Conservation (phyloP, 1,284 basidiomycete species). For the Leccinum griseonigrum region DNA sequence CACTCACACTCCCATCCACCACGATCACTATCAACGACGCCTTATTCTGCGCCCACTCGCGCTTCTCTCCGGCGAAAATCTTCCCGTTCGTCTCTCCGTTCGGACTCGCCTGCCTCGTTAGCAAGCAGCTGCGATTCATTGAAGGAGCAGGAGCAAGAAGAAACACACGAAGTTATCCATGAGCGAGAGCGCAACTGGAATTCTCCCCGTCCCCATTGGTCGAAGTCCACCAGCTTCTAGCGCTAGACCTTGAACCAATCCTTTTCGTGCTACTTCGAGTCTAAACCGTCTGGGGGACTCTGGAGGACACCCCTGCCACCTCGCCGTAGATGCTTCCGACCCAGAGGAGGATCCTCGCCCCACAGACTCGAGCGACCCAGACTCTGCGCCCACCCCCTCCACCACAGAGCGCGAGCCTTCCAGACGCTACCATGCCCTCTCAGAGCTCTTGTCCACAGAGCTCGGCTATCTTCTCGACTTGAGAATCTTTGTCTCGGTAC, state of each 20-base stretch:
- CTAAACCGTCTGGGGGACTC: conserved; percentile 12
- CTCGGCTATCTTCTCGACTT: conserved; percentile 78
- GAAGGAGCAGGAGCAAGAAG: conserved; percentile 35
- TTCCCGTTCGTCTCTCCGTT: conserved; percentile 34
- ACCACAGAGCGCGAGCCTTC: conserved; percentile 37
- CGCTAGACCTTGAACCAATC: conserved; percentile 3
- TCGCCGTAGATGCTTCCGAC: conserved; percentile 30
- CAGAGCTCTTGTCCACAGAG: conserved; percentile 84
- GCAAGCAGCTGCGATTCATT: conserved; percentile 35
- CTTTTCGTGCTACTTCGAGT: conserved; percentile 24
- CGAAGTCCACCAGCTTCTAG: conserved; percentile 18
- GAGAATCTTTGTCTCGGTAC: conserved; percentile 69
- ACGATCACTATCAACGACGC: conserved; percentile 35
- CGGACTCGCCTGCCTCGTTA: conserved; percentile 42
- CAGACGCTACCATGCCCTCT: conserved; percentile 65
- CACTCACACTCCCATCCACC: conserved; percentile 33
- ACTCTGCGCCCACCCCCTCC: not conserved
- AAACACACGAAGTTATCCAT: conserved; percentile 40
- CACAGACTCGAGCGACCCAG: conserved; percentile 6
- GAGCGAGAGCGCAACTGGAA: conserved; percentile 58
- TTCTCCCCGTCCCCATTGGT: conserved; percentile 53
- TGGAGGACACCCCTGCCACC: conserved; percentile 16
- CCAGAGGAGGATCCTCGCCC: conserved; percentile 15
- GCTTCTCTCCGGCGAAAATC: conserved; percentile 32
- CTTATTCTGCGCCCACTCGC: conserved; percentile 32